Evolutionary conservation across 768 basidiomycete genomes (phyloP).

Genomic region (Holtermanniella nyarrowii): DNA sequence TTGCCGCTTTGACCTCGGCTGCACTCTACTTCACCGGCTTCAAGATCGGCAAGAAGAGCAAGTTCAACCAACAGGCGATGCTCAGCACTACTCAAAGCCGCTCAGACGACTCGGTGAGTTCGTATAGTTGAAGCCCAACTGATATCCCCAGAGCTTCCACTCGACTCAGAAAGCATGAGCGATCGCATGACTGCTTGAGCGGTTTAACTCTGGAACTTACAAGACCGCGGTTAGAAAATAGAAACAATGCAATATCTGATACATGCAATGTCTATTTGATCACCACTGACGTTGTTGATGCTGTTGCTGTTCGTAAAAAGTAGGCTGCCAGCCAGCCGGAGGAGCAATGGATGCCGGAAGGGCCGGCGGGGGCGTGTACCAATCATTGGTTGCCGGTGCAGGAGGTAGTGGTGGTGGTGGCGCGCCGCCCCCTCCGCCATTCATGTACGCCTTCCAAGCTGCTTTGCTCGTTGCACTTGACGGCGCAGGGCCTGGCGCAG

Average conservation of each 20-base stretch:
- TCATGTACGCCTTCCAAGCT: neutral
- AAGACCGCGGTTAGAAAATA: neutral
- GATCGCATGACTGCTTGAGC: neutral
- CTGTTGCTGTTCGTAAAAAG: conserved; percentile 14
- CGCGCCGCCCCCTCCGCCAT: neutral
- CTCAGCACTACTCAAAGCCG: neutral
- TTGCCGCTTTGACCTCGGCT: neutral
- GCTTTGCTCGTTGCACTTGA: neutral
- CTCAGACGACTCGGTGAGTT: neutral
- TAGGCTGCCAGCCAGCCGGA: conserved; percentile 30
- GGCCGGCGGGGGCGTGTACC: conserved; percentile 32
- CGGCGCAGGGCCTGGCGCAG: conserved; percentile 6
- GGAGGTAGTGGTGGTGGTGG: conserved; percentile 4
- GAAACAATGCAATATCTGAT: neutral
- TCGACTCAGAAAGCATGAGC: neutral
- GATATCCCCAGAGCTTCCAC: neutral
- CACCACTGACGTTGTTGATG: neutral
- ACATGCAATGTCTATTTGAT: neutral
- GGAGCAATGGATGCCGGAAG: conserved; percentile 26
- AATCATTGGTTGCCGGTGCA: conserved; percentile 19
- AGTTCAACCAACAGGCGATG: neutral
- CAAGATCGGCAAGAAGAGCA: neutral
- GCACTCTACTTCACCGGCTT: neutral
- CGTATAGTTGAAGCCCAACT: neutral
- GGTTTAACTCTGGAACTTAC: neutral